Evolutionary conservation across 2,329 filamentous ascomycete species (phyloP), one percentile per base, ranked within the genome.

Genomic region (Colletotrichum phormii): DNA sequence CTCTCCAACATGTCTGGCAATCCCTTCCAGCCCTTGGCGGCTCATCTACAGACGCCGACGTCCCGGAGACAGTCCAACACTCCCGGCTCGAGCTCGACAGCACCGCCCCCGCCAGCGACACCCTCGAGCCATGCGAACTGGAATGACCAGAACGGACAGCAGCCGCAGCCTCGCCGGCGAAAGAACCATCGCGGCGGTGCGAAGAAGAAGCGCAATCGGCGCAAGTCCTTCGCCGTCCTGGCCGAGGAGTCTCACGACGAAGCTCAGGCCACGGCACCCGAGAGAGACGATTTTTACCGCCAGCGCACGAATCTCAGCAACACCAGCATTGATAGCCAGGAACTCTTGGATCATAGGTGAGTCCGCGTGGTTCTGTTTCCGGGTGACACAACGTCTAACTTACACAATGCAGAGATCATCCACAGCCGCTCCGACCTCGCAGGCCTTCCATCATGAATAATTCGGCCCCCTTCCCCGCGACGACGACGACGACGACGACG

Each of bases 281-380:
- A 75, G 53, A 69, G 81, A 70, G 80, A 85, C 72, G 84, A 82
- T 58, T 87, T 90, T 79, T 89, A 89, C 79, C 81, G 84, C 76
- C 80, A 87, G 71, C 82, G 84, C 64, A 79, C 85, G 8, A 94
- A 93, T 79, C 80, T 92, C 75, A 98, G 96, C 84, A 92, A 89
- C 77, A 95, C 94, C 0, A 98, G 96, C 81, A 85, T 98, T 75
- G 96, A 98, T 76, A 98, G 95, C 81, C 93, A 97, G 80, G 92
- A 90, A 8, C 85, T 98, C 76, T 85, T 98, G 22, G 96, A 98
- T 82, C 96, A 98, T 82, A 90, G 95, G 91, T 93, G 84, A 74
- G 84, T 75, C 60, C 12, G 22, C 31, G 75, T 64, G 74, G 76
- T 70, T 65, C 80, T 62, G 69, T 69, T 22, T 77, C 64, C 22